Conservation (phyloP, 345 rosid genomes). For the Aquilaria malaccensis region DNA sequence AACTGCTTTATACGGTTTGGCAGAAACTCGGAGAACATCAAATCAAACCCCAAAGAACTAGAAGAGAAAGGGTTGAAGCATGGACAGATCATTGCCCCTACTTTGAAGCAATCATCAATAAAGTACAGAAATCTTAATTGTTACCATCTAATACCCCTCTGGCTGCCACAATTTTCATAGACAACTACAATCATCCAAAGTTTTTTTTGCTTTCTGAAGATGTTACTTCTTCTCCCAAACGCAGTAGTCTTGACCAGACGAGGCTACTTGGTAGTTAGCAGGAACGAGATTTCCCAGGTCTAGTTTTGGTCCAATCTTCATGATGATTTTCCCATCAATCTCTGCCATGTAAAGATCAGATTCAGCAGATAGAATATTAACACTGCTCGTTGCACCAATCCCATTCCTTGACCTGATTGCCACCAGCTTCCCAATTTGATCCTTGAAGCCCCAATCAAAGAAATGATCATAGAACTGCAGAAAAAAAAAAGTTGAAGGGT, state of each 20-base stretch:
- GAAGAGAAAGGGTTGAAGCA: no score
- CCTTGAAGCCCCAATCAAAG: conserved; percentile 55
- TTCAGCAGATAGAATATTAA: conserved; percentile 43
- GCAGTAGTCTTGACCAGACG: conserved; percentile 38
- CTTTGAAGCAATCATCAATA: no score
- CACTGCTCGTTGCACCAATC: conserved; percentile 38
- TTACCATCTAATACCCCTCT: no score
- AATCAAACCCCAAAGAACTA: no score
- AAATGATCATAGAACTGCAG: conserved; percentile 71
- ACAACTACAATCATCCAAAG: no score
- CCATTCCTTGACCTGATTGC: conserved; percentile 32
- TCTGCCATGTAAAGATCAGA: conserved; percentile 55
- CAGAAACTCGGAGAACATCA: no score
- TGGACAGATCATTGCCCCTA: no score
- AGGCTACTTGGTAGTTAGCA: conserved; percentile 37
- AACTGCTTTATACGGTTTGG: no score
- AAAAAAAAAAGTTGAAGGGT: not conserved
- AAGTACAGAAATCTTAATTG: no score
- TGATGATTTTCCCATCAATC: conserved; percentile 45
- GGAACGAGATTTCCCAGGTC: conserved; percentile 64
- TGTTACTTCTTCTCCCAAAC: conserved; percentile 40
- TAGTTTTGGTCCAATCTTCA: conserved; percentile 64
- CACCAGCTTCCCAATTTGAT: conserved; percentile 33
- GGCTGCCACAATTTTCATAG: no score
- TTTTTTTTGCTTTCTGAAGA: no score